These are phyloP conservation scores for Myochromella boudieri DNA, from an alignment of 768 basidiomycete species.

Conservation along the genomic window DNA sequence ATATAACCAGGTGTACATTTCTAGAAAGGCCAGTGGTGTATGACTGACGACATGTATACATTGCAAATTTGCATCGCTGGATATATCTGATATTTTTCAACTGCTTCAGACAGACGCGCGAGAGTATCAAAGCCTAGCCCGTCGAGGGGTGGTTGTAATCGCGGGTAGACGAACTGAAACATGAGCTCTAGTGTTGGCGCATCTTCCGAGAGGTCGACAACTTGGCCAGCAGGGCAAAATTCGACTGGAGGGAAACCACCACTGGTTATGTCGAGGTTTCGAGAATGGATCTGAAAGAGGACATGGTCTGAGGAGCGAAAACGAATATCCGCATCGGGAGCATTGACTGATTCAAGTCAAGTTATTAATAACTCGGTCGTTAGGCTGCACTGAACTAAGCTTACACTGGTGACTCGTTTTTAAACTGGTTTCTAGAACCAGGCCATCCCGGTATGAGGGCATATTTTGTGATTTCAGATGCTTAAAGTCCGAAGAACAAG, in stretches of 20 bases:
- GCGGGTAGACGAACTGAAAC: constrained; percentile 20
- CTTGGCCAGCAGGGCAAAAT: constrained; percentile 4
- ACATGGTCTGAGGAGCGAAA: constrained; percentile 14
- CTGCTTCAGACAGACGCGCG: constrained; percentile 16
- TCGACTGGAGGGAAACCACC: constrained; percentile 13
- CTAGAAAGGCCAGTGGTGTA: not conserved
- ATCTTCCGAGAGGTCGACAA: constrained; percentile 15
- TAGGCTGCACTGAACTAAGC: not conserved
- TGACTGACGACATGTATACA: constrained; percentile 17
- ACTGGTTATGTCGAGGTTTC: constrained; percentile 13
- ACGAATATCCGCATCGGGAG: constrained; percentile 13
- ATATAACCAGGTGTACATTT: too few species aligned
- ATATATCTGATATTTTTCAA: constrained; percentile 21
- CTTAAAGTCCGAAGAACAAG: not conserved
- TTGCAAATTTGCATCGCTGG: constrained; percentile 21
- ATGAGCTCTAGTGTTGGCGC: constrained; percentile 15
- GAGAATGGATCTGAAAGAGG: constrained; percentile 17
- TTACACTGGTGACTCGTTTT: not conserved
- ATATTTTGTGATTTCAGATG: not conserved
- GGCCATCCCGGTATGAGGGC: not conserved
- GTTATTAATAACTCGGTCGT: not conserved
- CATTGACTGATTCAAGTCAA: constrained; percentile 7
- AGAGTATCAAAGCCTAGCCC: constrained; percentile 8
- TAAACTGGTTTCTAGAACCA: too few species aligned
- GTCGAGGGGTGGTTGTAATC: constrained; percentile 11